phyloP scores from a whole-genome alignment of 2,329 filamentous ascomycete species.

The Hypocreales sp. region DNA sequence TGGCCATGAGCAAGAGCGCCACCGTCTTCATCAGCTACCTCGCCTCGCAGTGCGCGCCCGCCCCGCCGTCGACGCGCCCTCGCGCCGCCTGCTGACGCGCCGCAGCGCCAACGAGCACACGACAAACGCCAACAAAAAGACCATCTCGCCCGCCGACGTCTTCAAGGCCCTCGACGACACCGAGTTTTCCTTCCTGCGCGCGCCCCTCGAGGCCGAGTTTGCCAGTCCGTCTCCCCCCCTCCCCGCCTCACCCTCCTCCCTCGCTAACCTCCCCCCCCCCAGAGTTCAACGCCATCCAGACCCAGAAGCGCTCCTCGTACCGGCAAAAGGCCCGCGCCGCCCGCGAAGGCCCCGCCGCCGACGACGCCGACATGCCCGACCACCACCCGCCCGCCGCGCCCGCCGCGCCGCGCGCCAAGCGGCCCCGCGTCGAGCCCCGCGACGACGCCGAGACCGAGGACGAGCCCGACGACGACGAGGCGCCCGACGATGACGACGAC shows the following conservation, averaged over 20 bases:
- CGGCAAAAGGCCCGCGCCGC: slow-evolving; percentile 53
- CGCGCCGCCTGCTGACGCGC: too few relatives aligned
- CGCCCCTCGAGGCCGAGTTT: slow-evolving; percentile 58
- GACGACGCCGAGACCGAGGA: slow-evolving; percentile 22
- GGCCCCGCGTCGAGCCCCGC: slow-evolving; percentile 24
- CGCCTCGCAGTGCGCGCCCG: slow-evolving; percentile 52
- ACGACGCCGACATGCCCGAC: slow-evolving; percentile 22
- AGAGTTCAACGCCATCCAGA: slow-evolving; percentile 62
- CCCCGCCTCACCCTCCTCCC: background rate
- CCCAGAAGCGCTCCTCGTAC: slow-evolving; percentile 60
- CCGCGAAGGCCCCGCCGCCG: slow-evolving; percentile 25
- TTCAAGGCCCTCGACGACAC: slow-evolving; percentile 63
- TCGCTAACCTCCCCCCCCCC: background rate
- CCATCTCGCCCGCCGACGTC: slow-evolving; percentile 60
- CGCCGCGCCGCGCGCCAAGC: slow-evolving; percentile 20
- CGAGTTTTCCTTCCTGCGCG: slow-evolving; percentile 58
- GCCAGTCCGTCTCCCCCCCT: slow-evolving; percentile 37
- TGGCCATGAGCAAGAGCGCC: slow-evolving; percentile 67
- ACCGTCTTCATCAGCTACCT: slow-evolving; percentile 76
- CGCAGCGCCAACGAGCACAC: slow-evolving; percentile 60
- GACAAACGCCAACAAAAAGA: slow-evolving; percentile 54
- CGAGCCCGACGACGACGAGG: slow-evolving; percentile 25
- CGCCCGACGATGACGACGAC: slow-evolving; percentile 31
- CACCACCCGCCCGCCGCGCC: slow-evolving; percentile 13
- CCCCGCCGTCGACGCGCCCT: too few relatives aligned